Evolutionary conservation across 495 filamentous ascomycete genomes (phyloP).

Genomic region (Acidiella bohemica): DNA sequence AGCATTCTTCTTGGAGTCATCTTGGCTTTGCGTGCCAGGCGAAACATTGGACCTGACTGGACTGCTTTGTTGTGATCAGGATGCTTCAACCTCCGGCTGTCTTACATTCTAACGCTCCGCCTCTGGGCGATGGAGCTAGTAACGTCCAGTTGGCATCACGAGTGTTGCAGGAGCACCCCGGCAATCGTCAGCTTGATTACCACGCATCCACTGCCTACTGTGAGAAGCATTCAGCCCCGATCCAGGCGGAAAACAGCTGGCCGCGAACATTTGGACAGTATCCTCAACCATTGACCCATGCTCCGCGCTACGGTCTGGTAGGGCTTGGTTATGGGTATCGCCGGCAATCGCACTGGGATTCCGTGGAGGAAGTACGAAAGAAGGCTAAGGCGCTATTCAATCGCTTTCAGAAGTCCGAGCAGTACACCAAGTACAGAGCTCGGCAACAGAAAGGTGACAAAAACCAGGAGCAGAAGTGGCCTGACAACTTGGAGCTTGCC

Average conservation of each 20-base stretch:
- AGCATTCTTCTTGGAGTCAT: constrained; percentile 23
- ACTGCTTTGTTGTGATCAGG: not conserved
- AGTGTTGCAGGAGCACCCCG: constrained; percentile 28
- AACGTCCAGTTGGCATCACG: constrained; percentile 6
- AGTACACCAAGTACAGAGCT: constrained; percentile 57
- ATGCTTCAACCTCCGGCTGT: constrained; percentile 22
- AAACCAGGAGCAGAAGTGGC: constrained; percentile 56
- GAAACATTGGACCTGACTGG: constrained; percentile 1
- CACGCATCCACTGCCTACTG: not conserved
- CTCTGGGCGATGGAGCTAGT: constrained; percentile 8
- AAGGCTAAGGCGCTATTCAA: constrained; percentile 20
- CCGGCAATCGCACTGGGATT: not conserved
- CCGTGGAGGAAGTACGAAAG: constrained; percentile 13
- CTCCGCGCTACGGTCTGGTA: not conserved
- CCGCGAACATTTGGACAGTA: constrained; percentile 6
- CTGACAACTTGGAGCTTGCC: constrained; percentile 67
- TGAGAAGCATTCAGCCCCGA: constrained; percentile 2
- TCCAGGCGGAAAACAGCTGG: constrained; percentile 13
- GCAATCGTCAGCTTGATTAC: constrained; percentile 22
- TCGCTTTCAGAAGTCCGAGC: constrained; percentile 28
- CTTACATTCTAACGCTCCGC: constrained; percentile 33
- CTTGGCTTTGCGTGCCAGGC: constrained; percentile 16
- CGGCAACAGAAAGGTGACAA: constrained; percentile 45
- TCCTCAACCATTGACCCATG: constrained; percentile 1
- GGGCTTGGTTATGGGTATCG: not conserved